Base-by-base conservation (phyloP, 257 asterid species). In the Vinca minor region DNA sequence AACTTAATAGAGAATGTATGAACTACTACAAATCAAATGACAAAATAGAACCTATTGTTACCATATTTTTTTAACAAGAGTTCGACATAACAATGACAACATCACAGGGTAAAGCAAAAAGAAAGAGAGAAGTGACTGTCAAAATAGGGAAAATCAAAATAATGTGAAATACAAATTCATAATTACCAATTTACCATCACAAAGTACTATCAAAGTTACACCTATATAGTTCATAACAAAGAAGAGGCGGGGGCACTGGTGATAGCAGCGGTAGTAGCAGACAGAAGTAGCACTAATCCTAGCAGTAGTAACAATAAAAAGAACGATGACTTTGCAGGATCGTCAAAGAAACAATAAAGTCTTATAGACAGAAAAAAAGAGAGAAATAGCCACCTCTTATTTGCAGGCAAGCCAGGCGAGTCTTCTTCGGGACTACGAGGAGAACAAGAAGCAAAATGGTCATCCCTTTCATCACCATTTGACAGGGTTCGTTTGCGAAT, bases 371-470 rank as follows among this genome's bases (percentile, higher is more conserved):
- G 23, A 64, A 34, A 7, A 62, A 67, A 66, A 38, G 49, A 61
- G 65, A 29, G 48, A 45, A 45, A 39, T 39, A 41, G 29, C 34
- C 62, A 77, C 92, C 71, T 82, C 93, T 74, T 78, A 58, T 65
- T 71, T 29, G 47, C 49, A 42, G 53, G 78, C 49, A 49, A 56
- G 71, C 62, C 34, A 68, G 77, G 28, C 17, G 59, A 57, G 53
- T 71, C 74, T 74, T 62, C 73, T 35, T 69, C 72, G 71, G 79
- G 67, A 70, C 26, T 74, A 64, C 38, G 50, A 62, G 79, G 78
- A 13, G 76, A 64, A 72, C 71, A 54, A 67, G 73, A 49, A 59
- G 71, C 60, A 60, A 73, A 71, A 41, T 23, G 63, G 68, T 67
- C 65, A 39, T 72, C 74, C 39, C 48, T 74, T 69, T 70, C 73